Base-by-base conservation (phyloP, 768 basidiomycete species). In the Phanerochaete carnosa region DNA sequence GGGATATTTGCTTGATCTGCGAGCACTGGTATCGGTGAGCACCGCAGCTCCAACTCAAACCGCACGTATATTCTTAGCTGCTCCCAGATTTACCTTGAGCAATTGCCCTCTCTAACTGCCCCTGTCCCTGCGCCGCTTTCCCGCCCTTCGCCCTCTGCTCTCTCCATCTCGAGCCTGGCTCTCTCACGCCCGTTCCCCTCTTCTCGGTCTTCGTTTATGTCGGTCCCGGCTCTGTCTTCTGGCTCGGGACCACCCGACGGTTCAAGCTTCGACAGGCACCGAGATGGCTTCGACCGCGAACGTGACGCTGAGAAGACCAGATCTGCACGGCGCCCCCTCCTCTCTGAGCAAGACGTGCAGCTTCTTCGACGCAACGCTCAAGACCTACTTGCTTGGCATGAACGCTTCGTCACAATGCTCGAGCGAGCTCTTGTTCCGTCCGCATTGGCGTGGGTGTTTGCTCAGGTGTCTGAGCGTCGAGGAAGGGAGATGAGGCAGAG, bases 1-100 rank as follows among this genome's bases (percentile, higher is more conserved):
- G 22, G 85, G 85, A 7, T 98, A 98, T 71, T 80, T 94, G 9
- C 71, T 80, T 55, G 94, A 95, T 73, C 74, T 98, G 67, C 83
- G 86, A 62, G 82, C 82, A 9, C 80, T 98, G 46, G 89, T 94
- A 58, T 80, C 82, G 64, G 94, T 93, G 70, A 62, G 82, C 74
- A 22, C 1, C 25, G 30, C 43, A 39, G 55, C 57, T 53, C n/a
- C 59, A 47, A 54, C 32, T 22, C 19, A 25, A 35, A 28, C 23
- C 32, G 39, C 29, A 25, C 23, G 16, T 50, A 5, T 46, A 28
- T 46, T 23, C 37, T 65, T 22, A 60, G 60, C 15, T 37, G 13
- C 29, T 19, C 30, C 22, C 64, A 93, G 91, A 83, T 90, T 58
- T 65, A 73, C 45, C 62, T 74, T 66, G 64, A 64, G 60, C 74